Conservation (phyloP, 129 eudicot species). For the Solidago caesia region DNA sequence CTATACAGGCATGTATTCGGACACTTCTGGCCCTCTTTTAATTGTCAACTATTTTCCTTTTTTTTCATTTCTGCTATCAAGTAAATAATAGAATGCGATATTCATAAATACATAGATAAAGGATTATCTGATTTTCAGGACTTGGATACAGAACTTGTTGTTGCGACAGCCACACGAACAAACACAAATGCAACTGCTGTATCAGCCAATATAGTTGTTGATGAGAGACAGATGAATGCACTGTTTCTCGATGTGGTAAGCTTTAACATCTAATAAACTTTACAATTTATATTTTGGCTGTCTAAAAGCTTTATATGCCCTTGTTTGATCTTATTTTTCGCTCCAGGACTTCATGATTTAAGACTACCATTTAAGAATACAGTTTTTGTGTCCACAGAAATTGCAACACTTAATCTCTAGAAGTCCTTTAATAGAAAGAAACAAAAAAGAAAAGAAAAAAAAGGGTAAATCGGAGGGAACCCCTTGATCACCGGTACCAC, state of each 20-base stretch:
- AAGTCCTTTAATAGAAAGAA: background rate
- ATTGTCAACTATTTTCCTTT: background rate
- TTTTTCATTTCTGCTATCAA: background rate
- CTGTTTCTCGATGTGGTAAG: conserved; percentile 90
- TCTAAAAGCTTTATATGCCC: background rate
- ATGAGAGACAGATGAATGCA: conserved; percentile 98
- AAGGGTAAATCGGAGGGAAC: too few species aligned
- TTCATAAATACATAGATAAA: background rate
- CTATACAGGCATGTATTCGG: conserved; percentile 65
- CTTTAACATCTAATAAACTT: conserved; percentile 16
- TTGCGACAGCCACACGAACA: conserved; percentile 81
- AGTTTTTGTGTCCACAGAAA: background rate
- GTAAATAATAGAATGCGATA: background rate
- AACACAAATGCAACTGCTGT: conserved; percentile 75
- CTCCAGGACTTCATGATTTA: background rate
- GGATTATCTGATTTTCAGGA: conserved; percentile 45
- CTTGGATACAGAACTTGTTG: conserved; percentile 87
- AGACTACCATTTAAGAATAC: background rate
- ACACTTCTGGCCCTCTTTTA: conserved; percentile 1
- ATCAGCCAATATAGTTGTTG: conserved; percentile 82
- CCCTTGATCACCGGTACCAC: too few species aligned
- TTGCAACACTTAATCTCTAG: background rate
- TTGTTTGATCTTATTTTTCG: background rate
- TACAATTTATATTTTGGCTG: background rate
- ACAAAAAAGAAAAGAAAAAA: background rate